Evolutionary conservation across 306 rosid species (phyloP).

Genomic region (Acacia crassicarpa): DNA sequence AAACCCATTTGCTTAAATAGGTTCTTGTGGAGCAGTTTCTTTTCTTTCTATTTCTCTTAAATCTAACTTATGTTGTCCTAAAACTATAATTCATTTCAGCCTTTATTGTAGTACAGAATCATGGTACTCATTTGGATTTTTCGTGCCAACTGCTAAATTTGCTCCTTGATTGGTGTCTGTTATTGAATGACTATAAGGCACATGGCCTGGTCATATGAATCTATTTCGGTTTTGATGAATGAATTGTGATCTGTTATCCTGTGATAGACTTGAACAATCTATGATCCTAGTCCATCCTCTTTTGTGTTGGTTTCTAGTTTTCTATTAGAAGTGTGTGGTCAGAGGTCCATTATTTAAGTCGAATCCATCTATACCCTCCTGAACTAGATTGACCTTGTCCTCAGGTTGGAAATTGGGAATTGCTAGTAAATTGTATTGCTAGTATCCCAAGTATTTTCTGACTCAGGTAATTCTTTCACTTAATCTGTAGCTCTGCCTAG

Average conservation of each 20-base stretch:
- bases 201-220: neutral
- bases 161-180: slow-evolving; percentile 8
- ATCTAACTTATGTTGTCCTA: neutral
- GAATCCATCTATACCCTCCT: no score
- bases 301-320: no score
- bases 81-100: neutral
- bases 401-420: neutral
- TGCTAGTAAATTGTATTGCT: neutral
- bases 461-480: neutral
- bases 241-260: neutral
- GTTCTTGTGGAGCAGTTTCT: neutral
- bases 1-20: neutral
- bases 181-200: neutral
- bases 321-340: no score
- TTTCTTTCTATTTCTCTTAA: neutral
- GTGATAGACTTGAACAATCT: neutral
- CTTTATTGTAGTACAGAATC: neutral
- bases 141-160: neutral
- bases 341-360: no score
- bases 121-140: slow-evolving; percentile 5
- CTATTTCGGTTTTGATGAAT: neutral
- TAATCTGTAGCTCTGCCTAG: neutral
- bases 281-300: no score
- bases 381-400: no score
- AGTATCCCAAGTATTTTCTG: neutral